Evolutionary conservation across 164 flowering plant genomes (phyloP).

Genomic region (Vitis amurensis): DNA sequence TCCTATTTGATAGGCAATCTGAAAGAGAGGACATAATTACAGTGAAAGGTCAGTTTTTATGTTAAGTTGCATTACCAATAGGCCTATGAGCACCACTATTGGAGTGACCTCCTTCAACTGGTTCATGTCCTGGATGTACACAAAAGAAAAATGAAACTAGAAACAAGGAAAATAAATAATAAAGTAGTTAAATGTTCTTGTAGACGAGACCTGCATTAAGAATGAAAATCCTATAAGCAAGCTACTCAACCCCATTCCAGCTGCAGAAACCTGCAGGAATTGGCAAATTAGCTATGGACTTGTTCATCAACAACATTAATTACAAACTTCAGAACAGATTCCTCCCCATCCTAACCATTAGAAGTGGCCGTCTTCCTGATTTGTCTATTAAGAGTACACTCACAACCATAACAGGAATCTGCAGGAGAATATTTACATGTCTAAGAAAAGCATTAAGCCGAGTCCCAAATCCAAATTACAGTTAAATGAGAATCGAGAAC

Average conservation of each 20-base stretch:
- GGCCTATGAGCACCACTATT: too few species aligned
- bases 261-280: conserved; percentile 1
- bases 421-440: background rate
- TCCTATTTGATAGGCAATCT: too few species aligned
- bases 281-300: too few species aligned
- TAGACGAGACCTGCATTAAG: background rate
- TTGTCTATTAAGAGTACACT: background rate
- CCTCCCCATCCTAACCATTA: background rate
- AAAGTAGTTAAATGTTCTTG: background rate
- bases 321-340: too few species aligned
- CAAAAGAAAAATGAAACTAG: too few species aligned
- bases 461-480: background rate
- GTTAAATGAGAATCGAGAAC: background rate
- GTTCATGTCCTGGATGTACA: too few species aligned
- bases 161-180: too few species aligned
- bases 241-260: conserved; percentile 2
- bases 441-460: background rate
- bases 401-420: background rate
- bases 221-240: background rate
- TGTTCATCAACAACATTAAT: too few species aligned
- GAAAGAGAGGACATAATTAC: too few species aligned
- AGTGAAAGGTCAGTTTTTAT: too few species aligned
- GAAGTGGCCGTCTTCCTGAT: conserved; percentile 3
- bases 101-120: too few species aligned
- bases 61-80: too few species aligned